A percentile compares a stretch with the other conserved stretches of the same genome.
Evolutionary conservation across 1,139 yeast genomes (phyloP).

Genomic region (Geotrichum australiense): DNA sequence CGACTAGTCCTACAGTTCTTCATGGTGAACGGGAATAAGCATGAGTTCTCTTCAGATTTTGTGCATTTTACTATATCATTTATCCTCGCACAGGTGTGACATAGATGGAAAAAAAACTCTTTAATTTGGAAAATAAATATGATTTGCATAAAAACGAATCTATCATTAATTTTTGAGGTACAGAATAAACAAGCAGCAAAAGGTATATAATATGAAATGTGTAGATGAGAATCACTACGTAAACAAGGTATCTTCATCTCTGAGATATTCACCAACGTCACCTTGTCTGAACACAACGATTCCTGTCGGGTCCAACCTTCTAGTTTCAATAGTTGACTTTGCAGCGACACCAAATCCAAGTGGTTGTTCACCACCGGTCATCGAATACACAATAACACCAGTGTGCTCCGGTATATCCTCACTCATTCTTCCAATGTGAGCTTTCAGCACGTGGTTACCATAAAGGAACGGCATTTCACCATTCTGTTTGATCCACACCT

Average conservation of each 20-base stretch:
- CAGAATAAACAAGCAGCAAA: too few species aligned
- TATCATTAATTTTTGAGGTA: too few species aligned
- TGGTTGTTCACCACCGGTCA: slow-evolving; percentile 70
- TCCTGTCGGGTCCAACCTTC: slow-evolving; percentile 84
- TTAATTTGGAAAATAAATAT: too few species aligned
- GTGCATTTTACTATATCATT: too few species aligned
- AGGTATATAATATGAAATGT: too few species aligned
- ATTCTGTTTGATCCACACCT: slow-evolving; percentile 91
- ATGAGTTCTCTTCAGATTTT: too few species aligned
- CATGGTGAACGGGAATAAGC: too few species aligned
- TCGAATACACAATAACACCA: slow-evolving; percentile 84
- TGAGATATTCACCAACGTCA: slow-evolving; percentile 94
- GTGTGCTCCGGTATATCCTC: slow-evolving; percentile 98
- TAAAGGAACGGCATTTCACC: slow-evolving; percentile 98
- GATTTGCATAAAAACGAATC: too few species aligned
- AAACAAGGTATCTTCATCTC: slow-evolving; percentile 95
- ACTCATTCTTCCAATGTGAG: slow-evolving; percentile 93
- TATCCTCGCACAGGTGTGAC: too few species aligned
- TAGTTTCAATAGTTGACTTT: slow-evolving; percentile 82
- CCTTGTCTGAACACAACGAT: slow-evolving; percentile 95
- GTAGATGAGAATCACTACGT: too few species aligned
- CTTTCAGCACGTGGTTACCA: slow-evolving; percentile 94
- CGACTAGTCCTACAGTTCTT: slow-evolving; percentile 21
- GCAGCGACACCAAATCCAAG: slow-evolving; percentile 95
- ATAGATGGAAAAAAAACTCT: too few species aligned